Percentiles rank a stretch among this genome's conserved stretches.
phyloP scores from a whole-genome alignment of 1,284 basidiomycete genomes.

The Naganishia sp. region DNA sequence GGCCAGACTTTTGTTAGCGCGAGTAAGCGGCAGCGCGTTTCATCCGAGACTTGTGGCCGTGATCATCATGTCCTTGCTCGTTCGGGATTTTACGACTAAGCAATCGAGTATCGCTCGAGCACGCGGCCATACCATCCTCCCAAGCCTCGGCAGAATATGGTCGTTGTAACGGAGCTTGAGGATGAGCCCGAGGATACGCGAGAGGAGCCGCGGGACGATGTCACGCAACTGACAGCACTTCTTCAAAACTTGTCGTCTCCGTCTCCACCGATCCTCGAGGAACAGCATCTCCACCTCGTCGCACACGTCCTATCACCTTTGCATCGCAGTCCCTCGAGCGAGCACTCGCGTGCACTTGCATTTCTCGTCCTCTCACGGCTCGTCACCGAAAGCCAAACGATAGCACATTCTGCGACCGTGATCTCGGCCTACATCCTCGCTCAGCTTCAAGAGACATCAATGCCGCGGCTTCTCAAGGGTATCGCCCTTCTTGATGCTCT shows the following conservation, averaged over 20 bases:
- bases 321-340: not conserved
- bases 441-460: constrained; percentile 24
- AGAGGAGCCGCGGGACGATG: not conserved
- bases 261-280: not conserved
- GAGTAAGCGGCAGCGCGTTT: not conserved
- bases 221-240: constrained; percentile 4
- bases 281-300: not conserved
- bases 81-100: not conserved
- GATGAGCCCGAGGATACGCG: not conserved
- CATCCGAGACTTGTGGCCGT: constrained; percentile 2
- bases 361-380: constrained; percentile 25
- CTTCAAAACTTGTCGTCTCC: constrained; percentile 2
- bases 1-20: too few species aligned
- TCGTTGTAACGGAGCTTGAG: not conserved
- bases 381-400: not conserved
- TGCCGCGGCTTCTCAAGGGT: constrained; percentile 17
- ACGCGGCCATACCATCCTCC: not conserved
- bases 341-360: constrained; percentile 20
- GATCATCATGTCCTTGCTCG: not conserved
- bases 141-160: not conserved
- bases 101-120: not conserved
- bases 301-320: constrained; percentile 1
- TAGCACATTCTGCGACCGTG: not conserved
- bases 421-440: constrained; percentile 23
- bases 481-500: constrained; percentile 26